Conservation (phyloP, 2,329 filamentous ascomycete genomes). For the Leptographium galeiforme region DNA sequence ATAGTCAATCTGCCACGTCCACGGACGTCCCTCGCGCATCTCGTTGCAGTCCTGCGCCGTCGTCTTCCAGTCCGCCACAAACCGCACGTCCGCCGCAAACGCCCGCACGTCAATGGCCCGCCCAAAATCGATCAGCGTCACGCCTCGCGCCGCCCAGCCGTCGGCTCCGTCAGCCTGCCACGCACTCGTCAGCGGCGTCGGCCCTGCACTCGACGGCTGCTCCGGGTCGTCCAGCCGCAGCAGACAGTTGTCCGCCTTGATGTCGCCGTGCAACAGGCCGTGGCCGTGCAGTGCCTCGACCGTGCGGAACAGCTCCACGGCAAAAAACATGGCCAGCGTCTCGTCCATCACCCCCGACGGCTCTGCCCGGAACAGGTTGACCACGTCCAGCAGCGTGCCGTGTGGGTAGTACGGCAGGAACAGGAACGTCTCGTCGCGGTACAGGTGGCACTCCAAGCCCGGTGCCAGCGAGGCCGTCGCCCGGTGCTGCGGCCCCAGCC, state of each 20-base stretch:
- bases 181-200: conserved; percentile 34
- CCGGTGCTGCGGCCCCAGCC: conserved; percentile 58
- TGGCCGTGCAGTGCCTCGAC: conserved; percentile 75
- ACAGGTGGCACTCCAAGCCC: conserved; percentile 84
- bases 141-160: conserved; percentile 69
- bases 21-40: conserved; percentile 85
- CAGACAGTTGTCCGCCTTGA: conserved; percentile 93
- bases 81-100: conserved; percentile 65
- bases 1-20: conserved; percentile 97
- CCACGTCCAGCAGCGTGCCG: conserved; percentile 85
- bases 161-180: conserved; percentile 62
- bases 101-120: conserved; percentile 85
- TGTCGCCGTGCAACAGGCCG: conserved; percentile 75
- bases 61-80: conserved; percentile 93
- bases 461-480: conserved; percentile 65
- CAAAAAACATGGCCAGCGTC: conserved; percentile 85
- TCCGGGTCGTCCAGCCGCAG: conserved; percentile 61
- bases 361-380: conserved; percentile 73
- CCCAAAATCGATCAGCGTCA: conserved; percentile 89
- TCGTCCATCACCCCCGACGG: conserved; percentile 73
- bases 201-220: conserved; percentile 7
- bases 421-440: conserved; percentile 78
- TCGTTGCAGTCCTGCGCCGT: conserved; percentile 80
- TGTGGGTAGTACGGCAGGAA: conserved; percentile 79
- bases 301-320: conserved; percentile 79